phyloP scores from a whole-genome alignment of 192 early-diverging fungal genomes.

The Entomortierella chlamydospora region DNA sequence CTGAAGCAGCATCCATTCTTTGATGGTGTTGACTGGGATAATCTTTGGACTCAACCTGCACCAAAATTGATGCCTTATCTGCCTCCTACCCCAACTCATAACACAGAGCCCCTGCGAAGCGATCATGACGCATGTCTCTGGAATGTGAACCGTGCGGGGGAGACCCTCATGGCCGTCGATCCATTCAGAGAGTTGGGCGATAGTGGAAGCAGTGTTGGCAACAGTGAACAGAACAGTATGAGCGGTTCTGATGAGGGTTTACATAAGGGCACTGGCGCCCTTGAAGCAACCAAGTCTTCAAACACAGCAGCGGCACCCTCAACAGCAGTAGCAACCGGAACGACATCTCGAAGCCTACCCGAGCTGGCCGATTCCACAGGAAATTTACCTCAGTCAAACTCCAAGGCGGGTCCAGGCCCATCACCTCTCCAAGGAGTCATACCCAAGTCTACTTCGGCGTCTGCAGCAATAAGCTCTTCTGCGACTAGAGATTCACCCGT shows the following conservation, averaged over 20 bases:
- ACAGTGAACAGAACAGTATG: slow-evolving; percentile 45
- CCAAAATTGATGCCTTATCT: slow-evolving; percentile 60
- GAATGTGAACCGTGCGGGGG: slow-evolving; percentile 24
- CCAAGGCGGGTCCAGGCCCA: neutral
- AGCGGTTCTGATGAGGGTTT: slow-evolving; percentile 24
- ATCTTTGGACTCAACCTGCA: slow-evolving; percentile 64
- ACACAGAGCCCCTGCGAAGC: slow-evolving; percentile 44
- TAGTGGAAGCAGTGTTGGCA: slow-evolving; percentile 24
- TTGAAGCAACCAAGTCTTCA: neutral
- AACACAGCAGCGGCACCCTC: neutral
- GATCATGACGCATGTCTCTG: slow-evolving; percentile 34
- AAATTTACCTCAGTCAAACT: neutral
- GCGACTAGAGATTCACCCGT: neutral
- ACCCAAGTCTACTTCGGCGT: slow-evolving; percentile 15
- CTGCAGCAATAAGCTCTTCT: slow-evolving; percentile 1
- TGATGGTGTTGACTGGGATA: slow-evolving; percentile 78
- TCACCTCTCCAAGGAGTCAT: too few relatives aligned
- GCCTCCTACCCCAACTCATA: slow-evolving; percentile 47
- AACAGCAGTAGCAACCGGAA: neutral
- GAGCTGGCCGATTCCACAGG: neutral
- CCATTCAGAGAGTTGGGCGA: slow-evolving; percentile 48
- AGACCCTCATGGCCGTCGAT: slow-evolving; percentile 47
- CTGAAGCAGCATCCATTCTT: slow-evolving; percentile 88
- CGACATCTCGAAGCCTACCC: slow-evolving; percentile 1
- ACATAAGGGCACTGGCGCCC: slow-evolving; percentile 10